Base-by-base conservation (phyloP, 2,329 filamentous ascomycete species). In the Fusarium azukiicola region DNA sequence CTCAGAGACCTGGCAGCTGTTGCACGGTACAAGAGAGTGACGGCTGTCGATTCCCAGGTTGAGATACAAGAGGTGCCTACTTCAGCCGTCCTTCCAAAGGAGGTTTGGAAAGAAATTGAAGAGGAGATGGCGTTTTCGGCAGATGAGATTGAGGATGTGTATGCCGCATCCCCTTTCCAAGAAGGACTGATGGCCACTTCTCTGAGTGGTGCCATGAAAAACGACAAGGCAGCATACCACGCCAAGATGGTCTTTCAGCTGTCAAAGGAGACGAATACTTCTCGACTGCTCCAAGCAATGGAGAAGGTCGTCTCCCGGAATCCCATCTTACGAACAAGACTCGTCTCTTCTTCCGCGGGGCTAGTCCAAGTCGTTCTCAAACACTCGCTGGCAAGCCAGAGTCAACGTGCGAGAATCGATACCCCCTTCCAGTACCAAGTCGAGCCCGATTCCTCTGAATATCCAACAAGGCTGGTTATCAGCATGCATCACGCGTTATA, bases 171-270 rank as follows among this genome's bases (percentile, higher is more conserved):
- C 4, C n/a, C 38, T 8, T 64, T 64, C 32, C 58, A 64, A 64
- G 58, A 64, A 16, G 58, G 58, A 7, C 58, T 64, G n/a, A 64
- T 64, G 40, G 58, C 58, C 21, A 32, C n/a, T 17, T 64, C 58
- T 4, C 14, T 42, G 40, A 36, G 21, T 21, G 32, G 23, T 32
- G n/a, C 8, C 58, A 46, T 32, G 17, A 11, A n/a, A 32, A 40
- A 46, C n/a, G 40, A 32, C 17, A 64, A 64, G 32, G 58, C 58
- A 44, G 5, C 40, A 9, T 64, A 64, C 58, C 23, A 46, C 17
- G 58, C 58, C 23, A 64, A 64, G 23, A 42, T 64, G 58, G 58
- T 21, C n/a, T 64, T 64, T 16, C 40, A 64, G 40, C 17, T 64
- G 40, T 16, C 16, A 5, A 64, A 27, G 17, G 23, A 21, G 6